Evolutionary conservation across 805 yeast genomes (phyloP).

Genomic region (Candida adriatica): DNA sequence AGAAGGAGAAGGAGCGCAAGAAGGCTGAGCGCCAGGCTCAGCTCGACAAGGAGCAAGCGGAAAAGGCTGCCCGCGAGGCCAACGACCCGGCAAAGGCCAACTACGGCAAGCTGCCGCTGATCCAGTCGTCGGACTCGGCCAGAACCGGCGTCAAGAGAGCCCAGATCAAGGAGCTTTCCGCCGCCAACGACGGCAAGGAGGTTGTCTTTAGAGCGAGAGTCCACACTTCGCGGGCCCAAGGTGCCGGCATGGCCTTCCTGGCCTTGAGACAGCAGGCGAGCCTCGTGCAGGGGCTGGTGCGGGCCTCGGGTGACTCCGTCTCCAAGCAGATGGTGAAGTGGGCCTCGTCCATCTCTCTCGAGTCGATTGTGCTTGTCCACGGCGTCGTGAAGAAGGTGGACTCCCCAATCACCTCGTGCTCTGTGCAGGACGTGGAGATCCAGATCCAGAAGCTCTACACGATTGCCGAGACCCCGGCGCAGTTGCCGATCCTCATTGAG

Average conservation of each 20-base stretch:
- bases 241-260: constrained; percentile 88
- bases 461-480: constrained; percentile 83
- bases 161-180: constrained; percentile 47
- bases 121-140: constrained; percentile 52
- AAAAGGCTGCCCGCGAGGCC: constrained; percentile 52
- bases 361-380: constrained; percentile 84
- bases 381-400: constrained; percentile 81
- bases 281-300: constrained; percentile 78
- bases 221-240: constrained; percentile 90
- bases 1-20: constrained; percentile 85
- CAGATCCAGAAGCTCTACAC: constrained; percentile 66
- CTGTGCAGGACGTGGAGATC: constrained; percentile 87
- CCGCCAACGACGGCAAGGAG: constrained; percentile 62
- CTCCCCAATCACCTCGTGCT: constrained; percentile 83
- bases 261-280: constrained; percentile 87
- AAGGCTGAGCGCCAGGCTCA: constrained; percentile 90
- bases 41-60: constrained; percentile 76
- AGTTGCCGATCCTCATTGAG: constrained; percentile 89
- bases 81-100: constrained; percentile 85
- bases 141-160: constrained; percentile 64
- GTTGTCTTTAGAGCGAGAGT: constrained; percentile 90
- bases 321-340: constrained; percentile 97
- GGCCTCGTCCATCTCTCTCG: constrained; percentile 80
- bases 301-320: constrained; percentile 63
- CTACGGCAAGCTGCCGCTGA: constrained; percentile 86